Percentiles rank a stretch among this genome's conserved stretches.
Evolutionary conservation across 1,284 basidiomycete species (phyloP).

Genomic region (Papiliotrema flavescens): DNA sequence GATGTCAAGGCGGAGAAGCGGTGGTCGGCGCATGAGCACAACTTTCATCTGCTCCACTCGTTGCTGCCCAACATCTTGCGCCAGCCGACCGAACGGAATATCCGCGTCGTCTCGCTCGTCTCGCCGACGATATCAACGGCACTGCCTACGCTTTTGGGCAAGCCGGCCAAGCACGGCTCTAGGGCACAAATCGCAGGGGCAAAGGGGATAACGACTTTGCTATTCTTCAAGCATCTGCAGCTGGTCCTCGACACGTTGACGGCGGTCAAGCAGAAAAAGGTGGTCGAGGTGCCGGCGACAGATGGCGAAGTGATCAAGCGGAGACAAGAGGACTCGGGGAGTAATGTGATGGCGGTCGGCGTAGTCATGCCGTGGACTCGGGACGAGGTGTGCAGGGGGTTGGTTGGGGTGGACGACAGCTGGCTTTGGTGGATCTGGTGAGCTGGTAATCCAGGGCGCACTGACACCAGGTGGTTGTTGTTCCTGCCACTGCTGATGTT

Average conservation of each 20-base stretch:
- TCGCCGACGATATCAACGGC: constrained; percentile 80
- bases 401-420: constrained; percentile 20
- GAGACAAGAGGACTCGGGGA: constrained; percentile 34
- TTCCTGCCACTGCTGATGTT: constrained; percentile 39
- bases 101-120: constrained; percentile 72
- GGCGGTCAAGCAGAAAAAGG: constrained; percentile 15
- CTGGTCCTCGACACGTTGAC: constrained; percentile 45
- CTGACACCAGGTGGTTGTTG: constrained; percentile 30
- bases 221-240: constrained; percentile 40
- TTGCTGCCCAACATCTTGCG: constrained; percentile 72
- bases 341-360: constrained; percentile 41
- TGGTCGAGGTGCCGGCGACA: constrained; percentile 19
- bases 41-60: constrained; percentile 69
- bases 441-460: constrained; percentile 4
- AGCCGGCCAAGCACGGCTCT: constrained; percentile 8
- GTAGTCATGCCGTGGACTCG: constrained; percentile 47
- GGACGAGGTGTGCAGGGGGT: constrained; percentile 36
- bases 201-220: constrained; percentile 31
- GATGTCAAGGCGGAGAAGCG: neutral
- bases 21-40: constrained; percentile 43
- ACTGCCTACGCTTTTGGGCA: constrained; percentile 52
- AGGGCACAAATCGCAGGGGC: constrained; percentile 25
- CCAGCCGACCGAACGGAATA: constrained; percentile 74
- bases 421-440: constrained; percentile 27
- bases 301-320: constrained; percentile 20